Conservation (phyloP, 345 rosid genomes). For the Syzygium grande region DNA sequence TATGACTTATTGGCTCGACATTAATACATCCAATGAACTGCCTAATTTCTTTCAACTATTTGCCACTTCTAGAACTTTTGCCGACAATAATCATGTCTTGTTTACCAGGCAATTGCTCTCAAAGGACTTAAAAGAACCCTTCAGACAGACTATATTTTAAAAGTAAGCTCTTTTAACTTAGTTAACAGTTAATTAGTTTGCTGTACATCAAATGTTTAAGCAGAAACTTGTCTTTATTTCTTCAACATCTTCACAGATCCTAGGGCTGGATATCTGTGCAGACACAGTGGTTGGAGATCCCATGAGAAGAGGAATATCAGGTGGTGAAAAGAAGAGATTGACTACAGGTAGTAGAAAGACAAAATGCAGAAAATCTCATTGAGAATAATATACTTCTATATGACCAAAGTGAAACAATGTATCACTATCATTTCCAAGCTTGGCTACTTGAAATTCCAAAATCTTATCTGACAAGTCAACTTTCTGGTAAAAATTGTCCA, state of each 20-base stretch:
- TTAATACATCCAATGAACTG: no score
- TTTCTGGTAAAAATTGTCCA: constrained; percentile 6
- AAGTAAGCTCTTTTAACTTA: constrained; percentile 8
- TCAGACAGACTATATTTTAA: constrained; percentile 43
- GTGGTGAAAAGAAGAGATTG: constrained; percentile 41
- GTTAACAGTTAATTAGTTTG: background rate
- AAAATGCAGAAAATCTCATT: background rate
- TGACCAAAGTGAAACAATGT: background rate
- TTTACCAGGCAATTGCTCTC: constrained; percentile 31
- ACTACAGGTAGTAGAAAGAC: constrained; percentile 26
- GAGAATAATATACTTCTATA: background rate
- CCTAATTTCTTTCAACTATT: no score
- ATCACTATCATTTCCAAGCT: background rate
- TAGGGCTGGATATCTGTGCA: constrained; percentile 42
- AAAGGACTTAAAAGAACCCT: constrained; percentile 28
- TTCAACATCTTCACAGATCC: constrained; percentile 12
- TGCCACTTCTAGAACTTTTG: background rate
- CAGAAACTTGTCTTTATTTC: background rate
- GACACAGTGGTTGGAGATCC: constrained; percentile 38
- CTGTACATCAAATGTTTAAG: background rate
- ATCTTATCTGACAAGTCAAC: background rate
- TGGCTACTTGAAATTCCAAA: background rate
- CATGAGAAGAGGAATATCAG: constrained; percentile 42
- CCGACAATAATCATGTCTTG: background rate
- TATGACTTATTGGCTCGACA: no score